These are phyloP conservation scores for Persicaria tinctoria DNA, from an alignment of 148 eudicot genomes.

Conservation along the genomic window DNA sequence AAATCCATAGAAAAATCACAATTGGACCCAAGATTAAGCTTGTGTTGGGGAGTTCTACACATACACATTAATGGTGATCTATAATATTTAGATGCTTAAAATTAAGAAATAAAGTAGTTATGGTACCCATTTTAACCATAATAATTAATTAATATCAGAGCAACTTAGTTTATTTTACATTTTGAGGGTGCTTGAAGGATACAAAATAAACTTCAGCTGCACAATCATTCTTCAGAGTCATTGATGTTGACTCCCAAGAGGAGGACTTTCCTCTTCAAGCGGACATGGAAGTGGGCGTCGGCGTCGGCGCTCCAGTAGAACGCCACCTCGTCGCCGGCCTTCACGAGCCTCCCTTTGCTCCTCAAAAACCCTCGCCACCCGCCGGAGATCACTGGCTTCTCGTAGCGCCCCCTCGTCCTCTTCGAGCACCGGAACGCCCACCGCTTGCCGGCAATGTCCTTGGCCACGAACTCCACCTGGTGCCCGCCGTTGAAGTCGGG, in stretches of 20 bases:
- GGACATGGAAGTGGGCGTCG: not conserved
- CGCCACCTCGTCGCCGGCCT: not conserved
- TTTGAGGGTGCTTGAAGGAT: too few species aligned
- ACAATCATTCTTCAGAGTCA: conserved; percentile 43
- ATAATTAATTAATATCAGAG: too few species aligned
- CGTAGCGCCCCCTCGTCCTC: not conserved
- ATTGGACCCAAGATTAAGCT: too few species aligned
- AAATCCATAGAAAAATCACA: too few species aligned
- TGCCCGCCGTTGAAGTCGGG: conserved; percentile 2
- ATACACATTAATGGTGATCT: too few species aligned
- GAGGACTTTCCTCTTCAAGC: not conserved
- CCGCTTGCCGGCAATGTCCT: not conserved
- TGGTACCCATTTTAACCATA: too few species aligned
- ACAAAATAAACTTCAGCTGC: too few species aligned
- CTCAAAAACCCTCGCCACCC: not conserved
- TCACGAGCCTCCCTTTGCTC: not conserved
- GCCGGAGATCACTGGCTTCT: not conserved
- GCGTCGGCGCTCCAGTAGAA: not conserved
- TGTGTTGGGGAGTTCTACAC: too few species aligned
- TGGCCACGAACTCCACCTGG: not conserved
- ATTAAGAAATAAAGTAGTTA: too few species aligned
- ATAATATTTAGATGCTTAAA: too few species aligned
- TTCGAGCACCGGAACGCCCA: not conserved
- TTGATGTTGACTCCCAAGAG: conserved; percentile 15
- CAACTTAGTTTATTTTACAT: too few species aligned